Conservation (phyloP, 116 monocot genomes). For the Zostera marina region DNA sequence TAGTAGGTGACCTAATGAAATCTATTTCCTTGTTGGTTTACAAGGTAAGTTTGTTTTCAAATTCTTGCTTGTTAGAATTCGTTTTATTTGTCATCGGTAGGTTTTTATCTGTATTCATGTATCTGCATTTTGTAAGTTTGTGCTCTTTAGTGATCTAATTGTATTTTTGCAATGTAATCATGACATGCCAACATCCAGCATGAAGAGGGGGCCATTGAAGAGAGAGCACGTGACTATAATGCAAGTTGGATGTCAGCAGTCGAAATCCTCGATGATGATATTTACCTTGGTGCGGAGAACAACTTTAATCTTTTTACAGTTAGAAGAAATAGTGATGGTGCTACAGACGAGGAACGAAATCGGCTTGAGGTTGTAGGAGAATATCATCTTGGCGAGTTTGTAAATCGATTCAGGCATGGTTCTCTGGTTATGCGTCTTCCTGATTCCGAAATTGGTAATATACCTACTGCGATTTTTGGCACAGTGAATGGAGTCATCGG, state of each 20-base stretch:
- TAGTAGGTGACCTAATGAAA: conserved; percentile 97
- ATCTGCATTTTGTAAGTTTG: too few relatives aligned
- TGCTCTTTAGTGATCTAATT: not conserved
- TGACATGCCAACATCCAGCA: too few relatives aligned
- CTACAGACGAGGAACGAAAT: conserved; percentile 85
- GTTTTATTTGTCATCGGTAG: not conserved
- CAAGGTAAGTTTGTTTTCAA: conserved; percentile 39
- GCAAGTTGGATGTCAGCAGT: conserved; percentile 98
- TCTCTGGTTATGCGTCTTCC: conserved; percentile 98
- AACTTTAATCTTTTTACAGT: conserved; percentile 97
- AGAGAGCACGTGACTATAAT: conserved; percentile 79
- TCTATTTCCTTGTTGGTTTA: conserved; percentile 88
- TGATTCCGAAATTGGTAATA: conserved; percentile 75
- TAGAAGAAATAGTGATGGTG: conserved; percentile 76
- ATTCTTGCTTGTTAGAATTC: not conserved
- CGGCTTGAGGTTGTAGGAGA: conserved; percentile 94
- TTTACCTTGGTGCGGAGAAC: conserved; percentile 90
- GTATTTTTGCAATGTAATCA: conserved; percentile 7
- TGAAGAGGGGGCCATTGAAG: conserved; percentile 94
- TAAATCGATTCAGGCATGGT: conserved; percentile 85
- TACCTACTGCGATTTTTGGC: conserved; percentile 86
- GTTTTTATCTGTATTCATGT: not conserved
- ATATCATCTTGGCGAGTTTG: conserved; percentile 93
- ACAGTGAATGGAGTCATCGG: conserved; percentile 95
- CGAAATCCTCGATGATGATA: conserved; percentile 85